These are phyloP conservation scores for Sporobolomyces phaffii DNA, from an alignment of 768 basidiomycete species.

Conservation along the genomic window DNA sequence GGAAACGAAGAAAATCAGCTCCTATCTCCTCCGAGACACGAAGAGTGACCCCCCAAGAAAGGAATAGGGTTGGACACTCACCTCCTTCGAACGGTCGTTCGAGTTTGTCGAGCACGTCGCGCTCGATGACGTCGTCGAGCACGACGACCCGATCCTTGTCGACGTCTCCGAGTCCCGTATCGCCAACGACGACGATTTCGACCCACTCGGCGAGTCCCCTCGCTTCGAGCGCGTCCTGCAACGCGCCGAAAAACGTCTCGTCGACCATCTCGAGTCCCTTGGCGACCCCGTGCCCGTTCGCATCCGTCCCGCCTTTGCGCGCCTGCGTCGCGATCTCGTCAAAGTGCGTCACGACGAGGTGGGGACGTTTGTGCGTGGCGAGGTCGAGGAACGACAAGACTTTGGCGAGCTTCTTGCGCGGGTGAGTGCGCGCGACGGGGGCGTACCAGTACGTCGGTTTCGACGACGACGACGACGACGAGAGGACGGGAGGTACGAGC, in stretches of 20 bases:
- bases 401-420: conserved; percentile 54
- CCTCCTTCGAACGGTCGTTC: conserved; percentile 61
- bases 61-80: too few species aligned
- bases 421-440: neutral
- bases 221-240: conserved; percentile 58
- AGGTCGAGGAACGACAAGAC: conserved; percentile 58
- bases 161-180: conserved; percentile 58
- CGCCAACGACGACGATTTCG: conserved; percentile 72
- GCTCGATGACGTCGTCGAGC: conserved; percentile 72
- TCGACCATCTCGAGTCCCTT: conserved; percentile 65
- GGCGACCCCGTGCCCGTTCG: conserved; percentile 46
- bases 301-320: neutral
- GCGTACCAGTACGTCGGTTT: conserved; percentile 13
- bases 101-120: conserved; percentile 57
- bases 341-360: conserved; percentile 34
- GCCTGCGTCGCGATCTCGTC: conserved; percentile 38
- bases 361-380: conserved; percentile 28
- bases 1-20: neutral
- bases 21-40: conserved; percentile 5
- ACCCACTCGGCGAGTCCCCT: conserved; percentile 77
- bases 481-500: conserved; percentile 42
- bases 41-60: too few species aligned
- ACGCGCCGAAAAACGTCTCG: conserved; percentile 58
- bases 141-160: conserved; percentile 66
- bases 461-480: conserved; percentile 57